These are phyloP conservation scores for Usnea hakonensis DNA, from an alignment of 495 filamentous ascomycete genomes.

Conservation along the genomic window DNA sequence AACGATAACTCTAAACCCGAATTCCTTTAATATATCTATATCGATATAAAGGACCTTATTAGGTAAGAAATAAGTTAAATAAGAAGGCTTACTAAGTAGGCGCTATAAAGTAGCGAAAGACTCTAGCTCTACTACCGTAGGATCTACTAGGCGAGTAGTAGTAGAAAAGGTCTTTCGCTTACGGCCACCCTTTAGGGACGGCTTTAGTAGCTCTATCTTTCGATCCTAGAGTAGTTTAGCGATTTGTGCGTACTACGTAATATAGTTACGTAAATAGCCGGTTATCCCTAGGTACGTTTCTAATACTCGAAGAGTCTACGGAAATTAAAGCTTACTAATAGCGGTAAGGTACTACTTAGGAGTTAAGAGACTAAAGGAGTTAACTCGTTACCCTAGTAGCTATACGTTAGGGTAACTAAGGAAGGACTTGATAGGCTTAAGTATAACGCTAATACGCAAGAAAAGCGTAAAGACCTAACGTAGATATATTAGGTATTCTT, in stretches of 20 bases:
- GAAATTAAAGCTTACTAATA: neutral
- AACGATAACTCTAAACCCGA: neutral
- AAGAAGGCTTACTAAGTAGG: neutral
- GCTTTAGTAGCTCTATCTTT: neutral
- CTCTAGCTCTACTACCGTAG: neutral
- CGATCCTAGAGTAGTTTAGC: neutral
- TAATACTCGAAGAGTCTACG: neutral
- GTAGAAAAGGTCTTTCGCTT: neutral
- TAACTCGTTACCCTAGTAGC: conserved; percentile 5
- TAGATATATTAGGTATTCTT: neutral
- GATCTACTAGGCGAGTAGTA: neutral
- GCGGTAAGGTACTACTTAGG: neutral
- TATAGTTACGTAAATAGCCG: neutral
- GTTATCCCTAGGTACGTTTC: conserved; percentile 10
- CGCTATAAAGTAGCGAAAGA: neutral
- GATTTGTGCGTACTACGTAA: neutral
- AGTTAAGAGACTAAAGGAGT: conserved; percentile 6
- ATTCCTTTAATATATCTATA: conserved; percentile 6
- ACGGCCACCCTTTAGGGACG: neutral
- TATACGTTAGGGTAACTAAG: conserved; percentile 4
- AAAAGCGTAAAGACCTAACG: neutral
- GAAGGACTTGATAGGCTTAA: conserved; percentile 3
- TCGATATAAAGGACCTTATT: neutral
- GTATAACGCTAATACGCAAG: neutral
- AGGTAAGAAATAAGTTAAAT: neutral